These are phyloP conservation scores for Cinnamomum micranthum DNA, from an alignment of 164 flowering plant species.

Conservation along the genomic window DNA sequence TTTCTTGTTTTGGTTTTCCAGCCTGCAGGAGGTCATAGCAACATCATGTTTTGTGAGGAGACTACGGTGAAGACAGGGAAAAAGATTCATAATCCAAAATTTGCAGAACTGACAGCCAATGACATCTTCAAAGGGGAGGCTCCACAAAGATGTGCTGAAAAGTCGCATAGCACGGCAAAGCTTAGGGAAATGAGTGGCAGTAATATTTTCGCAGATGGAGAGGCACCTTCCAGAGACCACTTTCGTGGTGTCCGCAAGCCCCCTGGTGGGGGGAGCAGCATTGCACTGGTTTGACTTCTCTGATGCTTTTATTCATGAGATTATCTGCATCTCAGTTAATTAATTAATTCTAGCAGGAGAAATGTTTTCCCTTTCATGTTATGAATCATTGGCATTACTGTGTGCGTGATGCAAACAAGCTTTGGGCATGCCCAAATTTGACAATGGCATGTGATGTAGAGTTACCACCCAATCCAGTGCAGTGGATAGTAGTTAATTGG, in stretches of 20 bases:
- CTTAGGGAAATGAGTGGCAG: slow-evolving; percentile 86
- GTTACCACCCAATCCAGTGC: slow-evolving; percentile 30
- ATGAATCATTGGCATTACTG: background rate
- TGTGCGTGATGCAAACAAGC: background rate
- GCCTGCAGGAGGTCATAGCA: slow-evolving; percentile 67
- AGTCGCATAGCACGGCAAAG: slow-evolving; percentile 75
- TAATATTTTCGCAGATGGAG: slow-evolving; percentile 89
- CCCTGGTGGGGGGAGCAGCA: slow-evolving; percentile 99
- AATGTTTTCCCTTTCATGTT: background rate
- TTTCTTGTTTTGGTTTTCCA: slow-evolving; percentile 2
- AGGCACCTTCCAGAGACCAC: slow-evolving; percentile 65
- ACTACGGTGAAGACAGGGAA: slow-evolving; percentile 61
- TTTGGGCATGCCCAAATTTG: slow-evolving; percentile 21
- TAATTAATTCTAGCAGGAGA: slow-evolving; percentile 3
- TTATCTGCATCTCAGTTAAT: background rate
- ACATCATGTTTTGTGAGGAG: slow-evolving; percentile 51
- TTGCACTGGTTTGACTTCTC: slow-evolving; percentile 63
- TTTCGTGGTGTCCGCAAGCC: slow-evolving; percentile 93
- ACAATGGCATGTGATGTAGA: background rate
- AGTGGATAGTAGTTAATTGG: slow-evolving; percentile 30
- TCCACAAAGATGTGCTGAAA: slow-evolving; percentile 75
- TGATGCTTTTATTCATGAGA: slow-evolving; percentile 13
- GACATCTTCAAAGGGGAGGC: slow-evolving; percentile 82
- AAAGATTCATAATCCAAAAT: slow-evolving; percentile 75
- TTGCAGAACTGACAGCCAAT: slow-evolving; percentile 79